phyloP scores from a whole-genome alignment of 2,329 filamentous ascomycete genomes.

The Phaeosphaeriaceae sp. region DNA sequence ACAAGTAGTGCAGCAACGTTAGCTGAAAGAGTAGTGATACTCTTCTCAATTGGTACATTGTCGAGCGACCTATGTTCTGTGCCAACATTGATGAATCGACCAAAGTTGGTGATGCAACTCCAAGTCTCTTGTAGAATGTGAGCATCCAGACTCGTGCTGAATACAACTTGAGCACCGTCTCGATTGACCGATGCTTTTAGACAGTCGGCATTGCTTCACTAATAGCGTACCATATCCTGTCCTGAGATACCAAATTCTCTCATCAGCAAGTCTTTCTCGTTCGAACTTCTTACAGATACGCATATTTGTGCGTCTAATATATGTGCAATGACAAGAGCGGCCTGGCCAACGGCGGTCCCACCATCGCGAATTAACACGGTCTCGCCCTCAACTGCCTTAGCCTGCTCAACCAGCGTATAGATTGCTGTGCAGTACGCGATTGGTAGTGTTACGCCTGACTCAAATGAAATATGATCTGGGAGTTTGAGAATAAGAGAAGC shows the following conservation, averaged over 20 bases:
- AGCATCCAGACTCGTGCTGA: conserved; percentile 9
- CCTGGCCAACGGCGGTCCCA: conserved; percentile 36
- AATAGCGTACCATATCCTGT: conserved; percentile 39
- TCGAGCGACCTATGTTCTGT: too few species aligned
- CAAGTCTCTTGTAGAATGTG: too few species aligned
- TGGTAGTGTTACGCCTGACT: conserved; percentile 26
- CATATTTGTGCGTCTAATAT: conserved; percentile 29
- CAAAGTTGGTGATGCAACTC: conserved; percentile 32
- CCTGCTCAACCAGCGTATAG: conserved; percentile 37
- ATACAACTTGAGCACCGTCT: conserved; percentile 44
- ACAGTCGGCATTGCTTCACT: conserved; percentile 29
- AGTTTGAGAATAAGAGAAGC: conserved; percentile 19
- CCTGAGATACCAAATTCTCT: conserved; percentile 26
- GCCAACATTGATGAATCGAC: conserved; percentile 9
- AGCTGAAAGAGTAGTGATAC: too few species aligned
- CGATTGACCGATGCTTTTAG: conserved; percentile 32
- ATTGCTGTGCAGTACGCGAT: conserved; percentile 29
- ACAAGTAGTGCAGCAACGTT: too few species aligned
- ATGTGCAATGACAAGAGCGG: conserved; percentile 34
- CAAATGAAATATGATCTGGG: conserved; percentile 29
- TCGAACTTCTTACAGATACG: conserved; percentile 29
- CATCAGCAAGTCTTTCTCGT: conserved; percentile 30
- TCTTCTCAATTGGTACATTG: too few species aligned
- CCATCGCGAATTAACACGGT: conserved; percentile 40
- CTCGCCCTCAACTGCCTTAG: conserved; percentile 39